phyloP scores from a whole-genome alignment of 2,329 filamentous ascomycete species.

The Penicillium freii region DNA sequence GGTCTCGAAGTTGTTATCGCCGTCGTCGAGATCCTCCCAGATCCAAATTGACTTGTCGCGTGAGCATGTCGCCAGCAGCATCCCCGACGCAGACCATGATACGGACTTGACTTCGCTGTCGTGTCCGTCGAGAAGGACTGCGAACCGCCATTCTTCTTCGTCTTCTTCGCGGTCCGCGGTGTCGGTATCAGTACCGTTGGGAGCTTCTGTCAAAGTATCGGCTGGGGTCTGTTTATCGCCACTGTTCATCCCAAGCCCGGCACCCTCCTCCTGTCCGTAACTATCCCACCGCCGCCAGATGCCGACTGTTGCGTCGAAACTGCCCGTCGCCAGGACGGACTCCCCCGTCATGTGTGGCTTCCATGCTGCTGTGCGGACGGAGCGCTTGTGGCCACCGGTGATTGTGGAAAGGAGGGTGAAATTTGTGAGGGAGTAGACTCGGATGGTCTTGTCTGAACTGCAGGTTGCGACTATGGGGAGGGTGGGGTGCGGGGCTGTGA shows the following conservation, averaged over 20 bases:
- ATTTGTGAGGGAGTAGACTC: conserved; percentile 81
- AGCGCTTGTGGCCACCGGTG: conserved; percentile 84
- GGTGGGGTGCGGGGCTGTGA: conserved; percentile 77
- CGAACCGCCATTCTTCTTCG: conserved; percentile 87
- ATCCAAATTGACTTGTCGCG: conserved; percentile 97
- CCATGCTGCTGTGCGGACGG: conserved; percentile 83
- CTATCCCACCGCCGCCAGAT: conserved; percentile 69
- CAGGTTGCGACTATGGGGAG: conserved; percentile 86
- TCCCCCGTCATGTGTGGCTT: conserved; percentile 68
- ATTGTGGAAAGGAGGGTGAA: conserved; percentile 77
- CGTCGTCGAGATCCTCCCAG: conserved; percentile 86
- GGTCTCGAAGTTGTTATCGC: conserved; percentile 95
- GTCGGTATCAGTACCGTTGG: conserved; percentile 22
- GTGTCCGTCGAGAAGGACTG: conserved; percentile 88
- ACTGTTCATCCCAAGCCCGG: conserved; percentile 13
- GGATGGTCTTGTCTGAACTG: conserved; percentile 80
- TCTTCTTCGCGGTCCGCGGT: conserved; percentile 56
- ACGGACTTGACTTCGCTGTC: conserved; percentile 92
- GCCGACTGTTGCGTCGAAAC: conserved; percentile 89
- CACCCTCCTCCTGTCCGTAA: conserved; percentile 28
- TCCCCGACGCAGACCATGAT: conserved; percentile 63
- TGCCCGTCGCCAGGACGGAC: conserved; percentile 83
- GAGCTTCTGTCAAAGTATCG: neutral
- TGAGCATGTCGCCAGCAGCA: conserved; percentile 81
- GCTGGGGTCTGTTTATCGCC: neutral